Evolutionary conservation across 768 basidiomycete species (phyloP), one percentile per base, ranked within the genome.

Genomic region (Termitomyces sp.): DNA sequence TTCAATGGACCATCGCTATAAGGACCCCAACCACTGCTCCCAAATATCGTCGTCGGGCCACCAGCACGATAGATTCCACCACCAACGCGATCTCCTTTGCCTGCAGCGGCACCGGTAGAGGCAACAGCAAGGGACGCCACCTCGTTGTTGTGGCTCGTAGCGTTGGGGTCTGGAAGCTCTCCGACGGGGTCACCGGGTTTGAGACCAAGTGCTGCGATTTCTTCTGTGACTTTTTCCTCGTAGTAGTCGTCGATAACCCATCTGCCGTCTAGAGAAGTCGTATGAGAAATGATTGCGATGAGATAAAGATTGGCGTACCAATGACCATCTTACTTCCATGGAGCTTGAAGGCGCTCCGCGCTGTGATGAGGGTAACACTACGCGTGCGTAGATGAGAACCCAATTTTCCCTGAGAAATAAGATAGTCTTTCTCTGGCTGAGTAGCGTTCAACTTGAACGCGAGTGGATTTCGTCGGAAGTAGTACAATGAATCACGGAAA

Each of bases 161-260:
- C 82, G 49, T 84, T 81, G 17, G 90, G 85, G 57, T 93, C 88
- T 34, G 85, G 83, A 19, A 94, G 83, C 59, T 95, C 88, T 53
- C 89, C 89, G 19, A 95, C 94, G 7, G 76, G 81, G 52, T 92
- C 88, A 12, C 91, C 89, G 0, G 95, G 80, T 61, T 88, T 87
- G 62, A 92, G 79, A 6, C 94, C 95, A 34, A 85, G 84, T n/a
- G 83, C 82, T 3, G 85, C 80, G 64, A 91, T 89, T 44, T 92
- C 89, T 58, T 80, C 84, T 1, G 86, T 78, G 0, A 82, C 82
- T 55, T 89, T 89, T 40, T 88, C 89, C 70, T 99, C 97, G 72
- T 92, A 93, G 69, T 99, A 99, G 72, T 98, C 97, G 66, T 98
- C 97, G 7, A 83, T 81, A 1, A 98, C 86, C 89, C 94, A 96